Base-by-base conservation (phyloP, 2,329 filamentous ascomycete genomes). In the Aspergillus fijiensis region DNA sequence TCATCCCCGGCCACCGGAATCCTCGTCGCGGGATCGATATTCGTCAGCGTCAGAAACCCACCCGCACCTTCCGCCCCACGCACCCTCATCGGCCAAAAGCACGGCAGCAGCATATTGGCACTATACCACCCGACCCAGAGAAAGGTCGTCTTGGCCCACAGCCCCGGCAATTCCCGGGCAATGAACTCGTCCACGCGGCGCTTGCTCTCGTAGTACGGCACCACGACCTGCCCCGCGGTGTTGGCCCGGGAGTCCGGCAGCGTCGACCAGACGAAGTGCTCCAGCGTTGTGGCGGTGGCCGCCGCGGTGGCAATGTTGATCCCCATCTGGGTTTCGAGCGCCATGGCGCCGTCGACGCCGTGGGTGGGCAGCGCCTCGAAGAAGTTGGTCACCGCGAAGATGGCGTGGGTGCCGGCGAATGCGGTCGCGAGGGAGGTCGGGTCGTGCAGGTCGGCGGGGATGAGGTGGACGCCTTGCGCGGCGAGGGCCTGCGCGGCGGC, bases 401-500 rank as follows among this genome's bases (percentile, higher is more conserved):
- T 70, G 2, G 64, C 33, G 51, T 80, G 69, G 0, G 82, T 74
- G 45, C 79, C 80, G 6, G 70, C 63, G 51, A 86, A 66, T 11
- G 81, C 83, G 48, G 72, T 68, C 49, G 49, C 23, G 7, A 66
- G 52, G 5, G 62, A 48, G 2, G 16, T n/a, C 0, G 60, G 74
- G 66, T 83, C 77, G 61, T 82, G 74, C 35, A 85, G 63, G 62
- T 88, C 80, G 53, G 81, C 85, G 70, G 80, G 49, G 49, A 83
- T 77, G 29, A 87, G 73, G 54, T 87, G 80, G 2, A 82, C 80
- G 4, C 84, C 84, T 51, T 79, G 70, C 0, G 67, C 65, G 0
- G 72, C 58, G 4, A 87, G 77, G 2, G 73, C 71, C 67, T 81
- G 77, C 14, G 84, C 77, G 1, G 74, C 75, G 0, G 79, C 65